Conservation (phyloP, 1,139 yeast species). For the Sugiyamaella pinicola region DNA sequence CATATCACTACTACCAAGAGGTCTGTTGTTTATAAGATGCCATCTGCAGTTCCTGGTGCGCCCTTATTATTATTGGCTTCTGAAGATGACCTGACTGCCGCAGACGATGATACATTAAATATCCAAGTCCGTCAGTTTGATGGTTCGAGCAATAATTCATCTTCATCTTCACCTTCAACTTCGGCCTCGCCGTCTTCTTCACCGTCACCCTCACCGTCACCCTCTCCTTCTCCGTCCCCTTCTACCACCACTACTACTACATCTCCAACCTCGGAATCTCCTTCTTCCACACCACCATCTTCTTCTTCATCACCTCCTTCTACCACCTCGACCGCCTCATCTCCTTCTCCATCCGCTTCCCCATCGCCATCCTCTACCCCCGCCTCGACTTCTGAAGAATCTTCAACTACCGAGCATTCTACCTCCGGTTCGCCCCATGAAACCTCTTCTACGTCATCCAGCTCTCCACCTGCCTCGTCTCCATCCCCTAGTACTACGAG, state of each 20-base stretch:
- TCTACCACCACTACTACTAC: constrained; percentile 4
- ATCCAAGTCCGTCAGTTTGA: constrained; percentile 14
- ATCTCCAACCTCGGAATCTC: not conserved
- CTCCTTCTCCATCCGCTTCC: constrained; percentile 19
- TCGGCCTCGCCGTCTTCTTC: constrained; percentile 15
- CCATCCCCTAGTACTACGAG: not conserved
- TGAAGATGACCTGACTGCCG: constrained; percentile 19
- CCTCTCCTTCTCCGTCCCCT: constrained; percentile 21
- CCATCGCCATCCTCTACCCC: constrained; percentile 15
- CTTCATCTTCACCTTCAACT: too few species aligned
- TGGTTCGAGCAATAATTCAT: constrained; percentile 9
- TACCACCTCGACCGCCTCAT: constrained; percentile 19
- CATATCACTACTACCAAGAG: constrained; percentile 19
- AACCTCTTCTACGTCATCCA: constrained; percentile 13
- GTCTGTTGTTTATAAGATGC: constrained; percentile 21
- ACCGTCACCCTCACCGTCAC: constrained; percentile 7
- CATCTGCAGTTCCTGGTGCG: constrained; percentile 14
- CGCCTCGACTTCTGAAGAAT: constrained; percentile 17
- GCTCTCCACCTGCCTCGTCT: not conserved
- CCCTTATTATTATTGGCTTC: constrained; percentile 19
- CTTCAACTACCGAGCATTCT: not conserved
- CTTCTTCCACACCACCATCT: not conserved
- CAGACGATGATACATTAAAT: not conserved
- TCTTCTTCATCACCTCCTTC: constrained; percentile 16
- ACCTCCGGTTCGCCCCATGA: constrained; percentile 5